Base-by-base conservation (phyloP, 1,284 basidiomycete species). In the Ceratobasidium sp. region DNA sequence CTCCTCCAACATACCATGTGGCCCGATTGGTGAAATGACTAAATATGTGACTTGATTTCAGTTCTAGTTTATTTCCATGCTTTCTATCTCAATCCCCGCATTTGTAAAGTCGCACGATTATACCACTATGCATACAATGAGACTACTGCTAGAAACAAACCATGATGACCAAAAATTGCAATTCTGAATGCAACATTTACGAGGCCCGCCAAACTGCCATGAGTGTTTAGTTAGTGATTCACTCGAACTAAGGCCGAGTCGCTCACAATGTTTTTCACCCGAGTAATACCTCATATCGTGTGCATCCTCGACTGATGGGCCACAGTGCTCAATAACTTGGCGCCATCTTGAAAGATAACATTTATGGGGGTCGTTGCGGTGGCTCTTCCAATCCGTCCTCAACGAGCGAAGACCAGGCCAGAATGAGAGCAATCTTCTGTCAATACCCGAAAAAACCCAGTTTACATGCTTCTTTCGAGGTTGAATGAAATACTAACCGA, bases 1-100 rank as follows among this genome's bases (percentile, higher is more conserved):
- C 83, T 88, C 2, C 83, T 86, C 39, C 88, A 91, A 63, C 72
- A 61, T 44, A 83, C 89, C 49, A 83, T 89, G 44, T 89, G 88
- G 87, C 88, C 86, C 4, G 89, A 91, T 44, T 75, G 61, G 73
- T 77, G 66, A 53, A 20, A 69, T 15, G 5, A 20, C 26, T 71
- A 44, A n/a, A 51, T 23, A 61, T 4, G 18, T 28, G 20, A 53
- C 33, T 63, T 26, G 15, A 58, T 46, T 68, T 39, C 40, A 15
- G 28, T 71, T 53, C 44, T 28, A 33, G 63, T 55, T 13, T 66
- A 66, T 66, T n/a, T n/a, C 56, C 26, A 49, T 51, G n/a, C n/a
- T n/a, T n/a, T n/a, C n/a, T n/a, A n/a, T n/a, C n/a, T n/a, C n/a
- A n/a, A 28, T 12, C 55, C n/a, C 18, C 26, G 55, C 44, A 46